Conservation (phyloP, 73 alveolate genomes). For the Vitrella brassicaformis region DNA sequence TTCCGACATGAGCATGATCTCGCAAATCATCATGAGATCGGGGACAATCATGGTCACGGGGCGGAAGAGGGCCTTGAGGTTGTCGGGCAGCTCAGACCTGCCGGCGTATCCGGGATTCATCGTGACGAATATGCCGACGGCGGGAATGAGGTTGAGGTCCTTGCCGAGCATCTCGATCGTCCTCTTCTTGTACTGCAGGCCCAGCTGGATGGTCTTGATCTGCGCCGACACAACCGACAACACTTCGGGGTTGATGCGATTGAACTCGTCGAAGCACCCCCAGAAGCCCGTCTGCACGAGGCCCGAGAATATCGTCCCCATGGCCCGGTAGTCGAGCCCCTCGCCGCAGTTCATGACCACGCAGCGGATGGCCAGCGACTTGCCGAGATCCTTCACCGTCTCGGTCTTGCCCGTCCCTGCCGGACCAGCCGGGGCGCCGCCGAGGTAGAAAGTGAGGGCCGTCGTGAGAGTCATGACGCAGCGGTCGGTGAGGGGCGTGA, state of each 20-base stretch:
- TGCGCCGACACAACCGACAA: conserved; percentile 96
- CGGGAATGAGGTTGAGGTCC: conserved; percentile 77
- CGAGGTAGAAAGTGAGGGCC: conserved; percentile 81
- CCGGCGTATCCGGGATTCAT: conserved; percentile 99
- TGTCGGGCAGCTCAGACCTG: conserved; percentile 98
- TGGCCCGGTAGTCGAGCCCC: conserved; percentile 89
- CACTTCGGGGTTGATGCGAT: conserved; percentile 97
- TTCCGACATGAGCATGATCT: conserved; percentile 94
- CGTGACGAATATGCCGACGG: conserved; percentile 86
- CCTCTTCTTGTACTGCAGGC: conserved; percentile 65
- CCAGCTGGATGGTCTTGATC: conserved; percentile 86
- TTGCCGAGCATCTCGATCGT: conserved; percentile 83
- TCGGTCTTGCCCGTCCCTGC: conserved; percentile 87
- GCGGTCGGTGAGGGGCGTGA: conserved; percentile 98
- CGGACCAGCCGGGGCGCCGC: conserved; percentile 99
- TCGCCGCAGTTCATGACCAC: conserved; percentile 97
- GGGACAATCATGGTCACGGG: conserved; percentile 99
- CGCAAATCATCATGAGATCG: conserved; percentile 92
- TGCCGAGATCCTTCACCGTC: conserved; percentile 80
- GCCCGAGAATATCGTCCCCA: conserved; percentile 97
- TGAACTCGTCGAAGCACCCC: conserved; percentile 99
- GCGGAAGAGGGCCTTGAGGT: conserved; percentile 82
- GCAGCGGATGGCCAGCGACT: conserved; percentile 87
- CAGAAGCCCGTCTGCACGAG: conserved; percentile 95
- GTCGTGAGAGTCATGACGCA: conserved; percentile 97